Conservation (phyloP, 495 filamentous ascomycete species). For the Podospora didyma region DNA sequence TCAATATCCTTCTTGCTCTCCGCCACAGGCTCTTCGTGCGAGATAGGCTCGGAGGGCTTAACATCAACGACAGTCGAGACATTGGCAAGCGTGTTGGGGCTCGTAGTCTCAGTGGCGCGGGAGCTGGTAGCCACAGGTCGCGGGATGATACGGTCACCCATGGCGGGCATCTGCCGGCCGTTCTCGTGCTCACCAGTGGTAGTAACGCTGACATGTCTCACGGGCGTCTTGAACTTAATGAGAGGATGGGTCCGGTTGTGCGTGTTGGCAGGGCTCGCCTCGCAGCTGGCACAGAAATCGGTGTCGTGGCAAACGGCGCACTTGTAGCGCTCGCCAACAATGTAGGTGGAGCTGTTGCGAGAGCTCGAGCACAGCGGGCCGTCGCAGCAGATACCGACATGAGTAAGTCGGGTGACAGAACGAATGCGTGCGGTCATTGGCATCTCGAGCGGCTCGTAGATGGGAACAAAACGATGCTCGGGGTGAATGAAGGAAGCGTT, state of each 20-base stretch:
- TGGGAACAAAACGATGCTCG: slow-evolving; percentile 82
- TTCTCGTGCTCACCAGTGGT: slow-evolving; percentile 72
- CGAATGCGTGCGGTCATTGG: slow-evolving; percentile 25
- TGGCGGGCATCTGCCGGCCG: slow-evolving; percentile 53
- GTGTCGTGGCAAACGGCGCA: slow-evolving; percentile 95
- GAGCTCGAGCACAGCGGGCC: slow-evolving; percentile 77
- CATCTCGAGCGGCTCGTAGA: slow-evolving; percentile 74
- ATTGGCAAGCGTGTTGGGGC: slow-evolving; percentile 50
- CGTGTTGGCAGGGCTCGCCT: slow-evolving; percentile 74
- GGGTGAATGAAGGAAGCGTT: slow-evolving; percentile 66
- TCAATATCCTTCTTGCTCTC: slow-evolving; percentile 25
- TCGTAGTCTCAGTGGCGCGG: slow-evolving; percentile 49
- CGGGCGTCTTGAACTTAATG: slow-evolving; percentile 94
- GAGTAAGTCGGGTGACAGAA: slow-evolving; percentile 45
- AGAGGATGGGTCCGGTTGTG: slow-evolving; percentile 95
- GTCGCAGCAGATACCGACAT: slow-evolving; percentile 91
- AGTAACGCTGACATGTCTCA: slow-evolving; percentile 83
- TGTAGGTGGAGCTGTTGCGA: slow-evolving; percentile 55
- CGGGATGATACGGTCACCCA: slow-evolving; percentile 58
- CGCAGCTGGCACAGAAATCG: slow-evolving; percentile 94
- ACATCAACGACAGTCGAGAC: slow-evolving; percentile 72
- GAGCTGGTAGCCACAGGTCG: slow-evolving; percentile 30
- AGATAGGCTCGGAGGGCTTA: slow-evolving; percentile 49
- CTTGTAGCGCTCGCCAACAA: slow-evolving; percentile 87
- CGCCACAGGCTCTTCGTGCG: slow-evolving; percentile 21